A percentile compares a stretch with the other conserved stretches of the same genome.
Conservation (phyloP, 2,329 filamentous ascomycete species). For the Trichoderma cornu-damae region DNA sequence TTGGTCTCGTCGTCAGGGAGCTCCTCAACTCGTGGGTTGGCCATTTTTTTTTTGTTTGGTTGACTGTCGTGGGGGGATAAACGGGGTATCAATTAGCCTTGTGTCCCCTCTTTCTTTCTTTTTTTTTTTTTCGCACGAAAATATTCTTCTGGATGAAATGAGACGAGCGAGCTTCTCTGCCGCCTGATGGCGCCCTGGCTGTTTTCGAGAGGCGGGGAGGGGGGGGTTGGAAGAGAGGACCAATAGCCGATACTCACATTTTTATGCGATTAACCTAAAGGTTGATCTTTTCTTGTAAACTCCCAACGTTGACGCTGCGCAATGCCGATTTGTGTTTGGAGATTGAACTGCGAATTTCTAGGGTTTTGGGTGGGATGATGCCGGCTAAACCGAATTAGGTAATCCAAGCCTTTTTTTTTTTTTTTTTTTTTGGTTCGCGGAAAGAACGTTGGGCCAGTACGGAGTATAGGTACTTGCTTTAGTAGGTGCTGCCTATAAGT, state of each 20-base stretch:
- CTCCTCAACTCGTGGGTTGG: constrained; percentile 97
- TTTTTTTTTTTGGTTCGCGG: no score
- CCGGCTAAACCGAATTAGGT: constrained; percentile 39
- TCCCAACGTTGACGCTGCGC: constrained; percentile 28
- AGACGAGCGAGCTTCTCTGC: background rate
- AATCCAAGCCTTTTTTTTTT: no score
- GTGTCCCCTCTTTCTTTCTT: constrained; percentile 21
- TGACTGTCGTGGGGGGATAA: constrained; percentile 33
- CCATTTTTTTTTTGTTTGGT: no score
- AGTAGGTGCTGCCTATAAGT: no score
- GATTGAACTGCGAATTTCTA: constrained; percentile 40
- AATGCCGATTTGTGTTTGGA: constrained; percentile 38
- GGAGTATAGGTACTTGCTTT: no score
- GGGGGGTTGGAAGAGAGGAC: no score
- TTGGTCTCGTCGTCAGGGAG: constrained; percentile 85
- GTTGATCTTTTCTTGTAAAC: constrained; percentile 30
- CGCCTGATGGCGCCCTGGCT: constrained; percentile 1
- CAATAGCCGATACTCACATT: constrained; percentile 28
- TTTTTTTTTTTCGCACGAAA: constrained; percentile 23
- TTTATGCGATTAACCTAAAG: constrained; percentile 34
- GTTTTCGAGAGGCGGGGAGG: background rate
- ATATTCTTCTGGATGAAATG: constrained; percentile 14
- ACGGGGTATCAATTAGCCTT: constrained; percentile 28
- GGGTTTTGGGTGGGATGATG: constrained; percentile 40
- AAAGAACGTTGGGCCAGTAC: no score